phyloP scores from a whole-genome alignment of 1,139 yeast species.

The Waltiozyma sp. region DNA sequence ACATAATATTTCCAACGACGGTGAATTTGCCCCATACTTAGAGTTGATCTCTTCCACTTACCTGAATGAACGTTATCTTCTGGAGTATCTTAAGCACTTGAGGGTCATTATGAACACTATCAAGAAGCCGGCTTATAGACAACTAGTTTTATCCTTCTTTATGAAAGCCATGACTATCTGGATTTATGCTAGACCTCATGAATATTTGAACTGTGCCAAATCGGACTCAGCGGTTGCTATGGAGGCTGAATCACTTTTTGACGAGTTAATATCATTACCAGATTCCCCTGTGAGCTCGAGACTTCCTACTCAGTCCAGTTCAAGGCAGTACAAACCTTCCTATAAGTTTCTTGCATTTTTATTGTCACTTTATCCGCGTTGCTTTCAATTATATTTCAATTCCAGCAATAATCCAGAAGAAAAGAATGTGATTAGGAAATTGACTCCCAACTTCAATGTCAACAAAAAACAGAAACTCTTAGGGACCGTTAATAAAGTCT shows the following conservation, averaged over 20 bases:
- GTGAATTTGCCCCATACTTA: constrained; percentile 35
- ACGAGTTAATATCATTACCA: constrained; percentile 13
- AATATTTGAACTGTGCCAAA: constrained; percentile 27
- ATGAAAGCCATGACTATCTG: constrained; percentile 42
- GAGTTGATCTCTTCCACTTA: constrained; percentile 42
- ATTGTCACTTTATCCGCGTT: constrained; percentile 21
- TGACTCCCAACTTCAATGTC: constrained; percentile 9
- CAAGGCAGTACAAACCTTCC: constrained; percentile 15
- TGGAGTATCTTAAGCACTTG: constrained; percentile 30
- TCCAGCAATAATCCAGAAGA: not conserved
- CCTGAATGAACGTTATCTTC: constrained; percentile 30
- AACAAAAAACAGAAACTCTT: constrained; percentile 24
- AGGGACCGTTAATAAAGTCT: constrained; percentile 25
- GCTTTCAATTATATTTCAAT: constrained; percentile 10
- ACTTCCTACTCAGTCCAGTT: constrained; percentile 2
- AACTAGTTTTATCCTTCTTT: constrained; percentile 39
- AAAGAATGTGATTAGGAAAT: constrained; percentile 7
- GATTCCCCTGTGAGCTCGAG: constrained; percentile 3
- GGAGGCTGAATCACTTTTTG: constrained; percentile 20
- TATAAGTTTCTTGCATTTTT: constrained; percentile 23
- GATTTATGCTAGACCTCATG: constrained; percentile 46
- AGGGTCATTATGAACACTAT: constrained; percentile 30
- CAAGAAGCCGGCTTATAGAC: constrained; percentile 43
- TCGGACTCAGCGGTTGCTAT: constrained; percentile 19
- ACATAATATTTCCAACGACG: constrained; percentile 27